phyloP scores from a whole-genome alignment of 345 rosid species.

The Camelina laxa region DNA sequence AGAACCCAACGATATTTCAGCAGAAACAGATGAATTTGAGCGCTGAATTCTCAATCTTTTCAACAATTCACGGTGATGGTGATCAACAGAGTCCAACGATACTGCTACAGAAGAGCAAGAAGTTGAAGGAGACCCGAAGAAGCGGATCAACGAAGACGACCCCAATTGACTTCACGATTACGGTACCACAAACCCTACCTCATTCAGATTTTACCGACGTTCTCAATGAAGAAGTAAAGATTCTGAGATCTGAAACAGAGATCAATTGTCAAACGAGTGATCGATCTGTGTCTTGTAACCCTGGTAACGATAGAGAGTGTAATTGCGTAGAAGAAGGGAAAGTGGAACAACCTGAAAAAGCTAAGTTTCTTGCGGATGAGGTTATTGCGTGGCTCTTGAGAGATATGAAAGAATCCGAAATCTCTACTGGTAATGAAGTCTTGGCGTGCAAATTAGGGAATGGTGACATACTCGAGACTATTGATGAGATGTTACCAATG shows the following conservation, averaged over 20 bases:
- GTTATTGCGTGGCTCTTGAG: background rate
- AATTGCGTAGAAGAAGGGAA: constrained; percentile 5
- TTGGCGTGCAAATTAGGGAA: background rate
- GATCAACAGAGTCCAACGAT: constrained; percentile 15
- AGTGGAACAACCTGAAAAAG: background rate
- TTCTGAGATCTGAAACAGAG: constrained; percentile 13
- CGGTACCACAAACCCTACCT: constrained; percentile 35
- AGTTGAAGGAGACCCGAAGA: constrained; percentile 7
- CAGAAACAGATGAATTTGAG: background rate
- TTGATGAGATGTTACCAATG: constrained; percentile 27
- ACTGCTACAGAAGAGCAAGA: background rate
- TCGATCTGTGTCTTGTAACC: background rate
- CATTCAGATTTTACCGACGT: background rate
- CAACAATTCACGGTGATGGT: background rate
- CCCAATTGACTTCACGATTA: constrained; percentile 16
- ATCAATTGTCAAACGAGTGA: background rate
- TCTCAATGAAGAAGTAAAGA: constrained; percentile 18
- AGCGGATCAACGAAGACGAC: constrained; percentile 1
- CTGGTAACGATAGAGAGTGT: background rate
- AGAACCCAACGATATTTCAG: constrained; percentile 15
- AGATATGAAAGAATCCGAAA: background rate
- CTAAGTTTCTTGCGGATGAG: constrained; percentile 15
- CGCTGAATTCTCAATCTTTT: background rate
- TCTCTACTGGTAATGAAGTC: background rate
- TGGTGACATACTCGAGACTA: background rate